A percentile compares a stretch with the other conserved stretches of the same genome.
These are phyloP conservation scores for Nemania diffusa DNA, from an alignment of 2,329 filamentous ascomycete species.

Conservation along the genomic window DNA sequence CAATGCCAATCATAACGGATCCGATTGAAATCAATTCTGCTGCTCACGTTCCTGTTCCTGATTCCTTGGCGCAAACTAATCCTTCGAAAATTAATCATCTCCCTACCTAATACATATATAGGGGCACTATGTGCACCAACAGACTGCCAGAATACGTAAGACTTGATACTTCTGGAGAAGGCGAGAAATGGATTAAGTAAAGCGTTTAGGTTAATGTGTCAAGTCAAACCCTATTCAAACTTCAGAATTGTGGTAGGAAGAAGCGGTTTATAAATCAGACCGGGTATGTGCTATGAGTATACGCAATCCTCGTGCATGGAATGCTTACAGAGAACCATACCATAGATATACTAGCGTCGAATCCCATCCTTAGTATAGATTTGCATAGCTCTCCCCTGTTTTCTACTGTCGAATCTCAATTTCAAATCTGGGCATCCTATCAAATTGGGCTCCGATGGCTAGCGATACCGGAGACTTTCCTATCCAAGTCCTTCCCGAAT, in stretches of 20 bases:
- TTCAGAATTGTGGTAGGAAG: not conserved
- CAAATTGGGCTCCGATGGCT: not conserved
- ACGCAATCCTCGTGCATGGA: conserved; percentile 12
- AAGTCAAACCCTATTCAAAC: not conserved
- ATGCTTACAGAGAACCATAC: conserved; percentile 23
- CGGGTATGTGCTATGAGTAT: not conserved
- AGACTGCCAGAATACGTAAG: not conserved
- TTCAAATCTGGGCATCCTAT: not conserved
- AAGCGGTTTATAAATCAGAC: conserved; percentile 1
- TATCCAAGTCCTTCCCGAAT: not conserved
- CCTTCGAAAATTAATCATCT: not conserved
- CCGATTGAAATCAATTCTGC: conserved; percentile 5
- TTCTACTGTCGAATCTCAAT: conserved; percentile 26
- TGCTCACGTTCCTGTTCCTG: conserved; percentile 21
- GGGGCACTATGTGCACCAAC: not conserved
- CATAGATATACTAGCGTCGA: not conserved
- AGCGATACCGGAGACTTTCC: conserved; percentile 24
- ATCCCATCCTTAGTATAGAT: not conserved
- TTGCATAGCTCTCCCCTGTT: not conserved
- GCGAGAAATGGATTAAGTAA: not conserved
- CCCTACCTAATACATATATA: not conserved
- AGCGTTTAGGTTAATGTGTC: not conserved
- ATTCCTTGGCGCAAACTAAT: not conserved
- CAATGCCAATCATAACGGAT: conserved; percentile 17
- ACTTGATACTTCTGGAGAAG: not conserved